Evolutionary conservation across 768 basidiomycete genomes (phyloP).

Genomic region (Pleurotus tuoliensis): DNA sequence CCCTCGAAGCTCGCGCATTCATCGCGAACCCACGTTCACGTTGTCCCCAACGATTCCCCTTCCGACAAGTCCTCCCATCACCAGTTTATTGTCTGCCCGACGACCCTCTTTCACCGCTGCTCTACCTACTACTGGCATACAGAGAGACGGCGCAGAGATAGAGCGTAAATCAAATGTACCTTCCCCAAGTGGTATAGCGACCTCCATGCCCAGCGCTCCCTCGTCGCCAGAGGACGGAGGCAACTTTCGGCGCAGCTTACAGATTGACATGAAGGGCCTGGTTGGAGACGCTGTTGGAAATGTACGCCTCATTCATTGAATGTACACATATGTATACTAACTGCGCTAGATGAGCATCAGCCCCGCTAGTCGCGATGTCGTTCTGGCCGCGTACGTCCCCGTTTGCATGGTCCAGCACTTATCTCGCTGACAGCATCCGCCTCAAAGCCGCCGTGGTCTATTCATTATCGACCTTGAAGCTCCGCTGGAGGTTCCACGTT

Average conservation of each 20-base stretch:
- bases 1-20: neutral
- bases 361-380: conserved; percentile 83
- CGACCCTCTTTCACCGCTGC: neutral
- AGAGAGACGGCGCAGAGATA: neutral
- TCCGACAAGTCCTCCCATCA: neutral
- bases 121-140: neutral
- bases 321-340: neutral
- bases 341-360: conserved; percentile 82
- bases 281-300: conserved; percentile 84
- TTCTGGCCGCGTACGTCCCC: conserved; percentile 74
- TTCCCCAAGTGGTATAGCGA: conserved; percentile 3
- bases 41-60: neutral
- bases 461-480: conserved; percentile 94
- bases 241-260: conserved; percentile 54
- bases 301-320: conserved; percentile 39
- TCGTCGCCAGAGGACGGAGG: conserved; percentile 51
- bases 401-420: neutral
- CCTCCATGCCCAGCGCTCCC: conserved; percentile 1
- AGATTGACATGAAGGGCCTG: conserved; percentile 77
- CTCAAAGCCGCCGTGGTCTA: conserved; percentile 71
- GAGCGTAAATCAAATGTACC: neutral
- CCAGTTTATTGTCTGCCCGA: conserved; percentile 4
- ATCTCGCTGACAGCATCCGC: neutral
- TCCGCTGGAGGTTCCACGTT: conserved; percentile 83
- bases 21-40: conserved; percentile 3